Conservation (phyloP, 257 asterid species). For the Ilex aquifolium region DNA sequence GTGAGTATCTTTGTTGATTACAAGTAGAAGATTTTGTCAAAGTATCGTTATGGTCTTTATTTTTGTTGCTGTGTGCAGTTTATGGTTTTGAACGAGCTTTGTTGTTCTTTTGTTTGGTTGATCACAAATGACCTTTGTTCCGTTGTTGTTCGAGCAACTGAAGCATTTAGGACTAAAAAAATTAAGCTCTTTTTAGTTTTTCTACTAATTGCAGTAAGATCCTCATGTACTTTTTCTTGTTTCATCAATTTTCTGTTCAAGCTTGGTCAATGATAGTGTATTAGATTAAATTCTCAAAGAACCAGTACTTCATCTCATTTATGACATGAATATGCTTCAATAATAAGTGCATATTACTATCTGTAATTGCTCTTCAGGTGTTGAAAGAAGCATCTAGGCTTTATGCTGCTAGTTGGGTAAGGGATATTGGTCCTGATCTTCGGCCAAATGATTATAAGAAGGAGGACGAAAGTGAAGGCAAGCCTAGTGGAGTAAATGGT, state of each 20-base stretch:
- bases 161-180: too few species aligned
- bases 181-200: too few species aligned
- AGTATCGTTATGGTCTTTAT: too few species aligned
- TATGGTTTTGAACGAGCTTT: too few species aligned
- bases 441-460: conserved; percentile 70
- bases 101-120: too few species aligned
- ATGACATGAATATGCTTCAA: not conserved
- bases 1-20: not conserved
- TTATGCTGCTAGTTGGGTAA: conserved; percentile 87
- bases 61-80: too few species aligned
- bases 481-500: conserved; percentile 20
- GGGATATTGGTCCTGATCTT: conserved; percentile 95
- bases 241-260: not conserved
- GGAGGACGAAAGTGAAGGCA: conserved; percentile 29
- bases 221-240: not conserved
- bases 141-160: too few species aligned
- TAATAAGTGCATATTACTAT: not conserved
- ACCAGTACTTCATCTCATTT: not conserved
- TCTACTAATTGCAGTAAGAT: too few species aligned
- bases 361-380: conserved; percentile 34
- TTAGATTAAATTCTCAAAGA: not conserved
- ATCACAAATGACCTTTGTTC: too few species aligned
- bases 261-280: not conserved
- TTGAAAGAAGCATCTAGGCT: conserved; percentile 80
- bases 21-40: too few species aligned